Evolutionary conservation across 352 stramenopile species (phyloP).

Genomic region (Pythium rishiriense): DNA sequence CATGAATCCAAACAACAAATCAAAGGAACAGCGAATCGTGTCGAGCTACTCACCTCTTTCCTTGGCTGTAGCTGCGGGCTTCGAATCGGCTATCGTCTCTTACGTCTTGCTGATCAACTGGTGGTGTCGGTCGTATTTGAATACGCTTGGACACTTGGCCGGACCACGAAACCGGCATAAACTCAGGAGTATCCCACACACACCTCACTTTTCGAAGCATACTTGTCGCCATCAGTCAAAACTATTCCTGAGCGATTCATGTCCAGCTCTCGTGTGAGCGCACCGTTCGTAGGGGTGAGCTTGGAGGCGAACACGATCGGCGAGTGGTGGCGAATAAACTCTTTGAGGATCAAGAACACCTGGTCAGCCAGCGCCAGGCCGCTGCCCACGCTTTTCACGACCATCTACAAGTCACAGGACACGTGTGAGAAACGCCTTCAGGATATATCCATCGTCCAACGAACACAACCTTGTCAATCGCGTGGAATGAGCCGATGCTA

Average conservation of each 20-base stretch:
- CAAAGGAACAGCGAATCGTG: neutral
- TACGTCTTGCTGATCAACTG: neutral
- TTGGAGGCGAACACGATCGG: slow-evolving; percentile 69
- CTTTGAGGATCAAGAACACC: slow-evolving; percentile 63
- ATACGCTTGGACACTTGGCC: slow-evolving; percentile 69
- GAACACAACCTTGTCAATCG: slow-evolving; percentile 59
- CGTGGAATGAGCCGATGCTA: slow-evolving; percentile 59
- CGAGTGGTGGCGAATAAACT: slow-evolving; percentile 70
- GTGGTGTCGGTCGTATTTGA: slow-evolving; percentile 32
- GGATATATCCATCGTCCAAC: neutral
- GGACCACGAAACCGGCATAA: slow-evolving; percentile 63
- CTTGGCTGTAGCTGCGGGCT: slow-evolving; percentile 41
- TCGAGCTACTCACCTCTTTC: slow-evolving; percentile 40
- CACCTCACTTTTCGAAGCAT: slow-evolving; percentile 23
- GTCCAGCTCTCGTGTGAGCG: neutral
- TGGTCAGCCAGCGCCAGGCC: slow-evolving; percentile 58
- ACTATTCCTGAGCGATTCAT: no score
- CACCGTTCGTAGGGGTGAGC: slow-evolving; percentile 31
- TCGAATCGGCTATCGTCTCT: slow-evolving; percentile 33
- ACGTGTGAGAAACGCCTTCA: neutral
- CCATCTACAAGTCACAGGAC: slow-evolving; percentile 41
- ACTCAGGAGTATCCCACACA: slow-evolving; percentile 53
- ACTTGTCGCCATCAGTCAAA: neutral
- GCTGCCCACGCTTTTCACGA: slow-evolving; percentile 49
- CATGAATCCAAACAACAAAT: no score